Conservation (phyloP, 2,329 filamentous ascomycete genomes). For the Neonectria ditissima region DNA sequence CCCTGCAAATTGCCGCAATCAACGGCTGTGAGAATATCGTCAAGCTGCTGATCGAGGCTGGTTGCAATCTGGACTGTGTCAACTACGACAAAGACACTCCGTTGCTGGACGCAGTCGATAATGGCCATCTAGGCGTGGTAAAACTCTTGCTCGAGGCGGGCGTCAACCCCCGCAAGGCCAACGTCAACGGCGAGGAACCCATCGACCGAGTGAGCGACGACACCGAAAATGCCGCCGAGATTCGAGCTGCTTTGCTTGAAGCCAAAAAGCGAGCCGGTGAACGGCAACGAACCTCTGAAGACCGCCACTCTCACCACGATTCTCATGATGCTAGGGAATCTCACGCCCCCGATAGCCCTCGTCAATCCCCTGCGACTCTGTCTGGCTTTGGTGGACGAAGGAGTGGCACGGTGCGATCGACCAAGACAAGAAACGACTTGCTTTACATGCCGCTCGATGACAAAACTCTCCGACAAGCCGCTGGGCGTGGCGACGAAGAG, state of each 20-base stretch:
- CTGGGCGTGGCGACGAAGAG: constrained; percentile 70
- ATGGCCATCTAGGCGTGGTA: constrained; percentile 90
- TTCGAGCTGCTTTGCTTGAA: constrained; percentile 75
- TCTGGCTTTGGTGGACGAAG: constrained; percentile 59
- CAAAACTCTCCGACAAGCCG: constrained; percentile 70
- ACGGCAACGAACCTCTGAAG: constrained; percentile 68
- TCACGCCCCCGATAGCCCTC: constrained; percentile 68
- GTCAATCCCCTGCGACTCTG: constrained; percentile 64
- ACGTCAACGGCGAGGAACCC: constrained; percentile 92
- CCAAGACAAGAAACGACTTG: constrained; percentile 73
- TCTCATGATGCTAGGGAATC: constrained; percentile 62
- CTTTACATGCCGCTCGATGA: constrained; percentile 73
- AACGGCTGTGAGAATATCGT: constrained; percentile 90
- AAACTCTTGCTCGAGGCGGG: constrained; percentile 85
- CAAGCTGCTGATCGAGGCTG: constrained; percentile 83
- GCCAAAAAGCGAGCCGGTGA: constrained; percentile 68
- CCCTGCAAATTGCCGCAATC: constrained; percentile 90
- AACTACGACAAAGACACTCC: constrained; percentile 91
- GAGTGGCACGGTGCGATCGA: constrained; percentile 67
- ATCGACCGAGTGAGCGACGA: constrained; percentile 84
- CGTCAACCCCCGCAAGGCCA: constrained; percentile 90
- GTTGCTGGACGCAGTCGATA: constrained; percentile 95
- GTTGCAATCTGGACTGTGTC: constrained; percentile 84
- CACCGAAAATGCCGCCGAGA: constrained; percentile 81
- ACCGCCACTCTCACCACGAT: constrained; percentile 63